These are phyloP conservation scores for Yarrowia deformans DNA, from an alignment of 805 yeast species.

Conservation along the genomic window DNA sequence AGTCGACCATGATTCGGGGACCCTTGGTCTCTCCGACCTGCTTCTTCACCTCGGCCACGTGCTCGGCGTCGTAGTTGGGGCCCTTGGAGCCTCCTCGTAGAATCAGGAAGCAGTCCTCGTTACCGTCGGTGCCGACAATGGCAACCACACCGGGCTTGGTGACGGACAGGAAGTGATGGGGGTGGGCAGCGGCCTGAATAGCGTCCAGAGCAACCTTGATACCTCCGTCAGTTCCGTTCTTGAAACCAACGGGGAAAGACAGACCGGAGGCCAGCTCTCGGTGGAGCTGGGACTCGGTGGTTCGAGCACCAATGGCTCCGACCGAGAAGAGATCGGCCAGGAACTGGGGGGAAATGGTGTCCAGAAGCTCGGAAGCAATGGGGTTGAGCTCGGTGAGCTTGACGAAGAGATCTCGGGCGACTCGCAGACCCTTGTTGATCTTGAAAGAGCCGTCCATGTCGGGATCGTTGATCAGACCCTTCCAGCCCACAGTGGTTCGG, in stretches of 20 bases:
- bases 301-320: conserved; percentile 99
- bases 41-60: conserved; percentile 70
- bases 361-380: conserved; percentile 97
- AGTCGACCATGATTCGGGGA: conserved; percentile 90
- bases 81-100: conserved; percentile 95
- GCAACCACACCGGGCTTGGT: conserved; percentile 97
- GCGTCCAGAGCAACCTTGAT: conserved; percentile 96
- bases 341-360: conserved; percentile 96
- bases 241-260: conserved; percentile 98
- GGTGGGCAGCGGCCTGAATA: conserved; percentile 85
- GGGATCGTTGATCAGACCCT: conserved; percentile 96
- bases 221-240: conserved; percentile 97
- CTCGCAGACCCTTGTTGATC: conserved; percentile 91
- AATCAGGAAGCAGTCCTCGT: conserved; percentile 86
- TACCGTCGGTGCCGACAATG: conserved; percentile 94
- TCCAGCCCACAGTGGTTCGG: conserved; percentile 99
- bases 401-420: conserved; percentile 85
- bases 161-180: conserved; percentile 93
- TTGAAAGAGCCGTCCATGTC: conserved; percentile 92
- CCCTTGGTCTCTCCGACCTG: conserved; percentile 52
- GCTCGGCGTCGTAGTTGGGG: conserved; percentile 83
- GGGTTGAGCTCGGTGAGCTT: conserved; percentile 85
- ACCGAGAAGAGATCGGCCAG: conserved; percentile 90
- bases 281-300: conserved; percentile 97
- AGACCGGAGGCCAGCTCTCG: conserved; percentile 96